Evolutionary conservation across 176 grass and related monocot species (phyloP).

Genomic region (Metroxylon sagu): DNA sequence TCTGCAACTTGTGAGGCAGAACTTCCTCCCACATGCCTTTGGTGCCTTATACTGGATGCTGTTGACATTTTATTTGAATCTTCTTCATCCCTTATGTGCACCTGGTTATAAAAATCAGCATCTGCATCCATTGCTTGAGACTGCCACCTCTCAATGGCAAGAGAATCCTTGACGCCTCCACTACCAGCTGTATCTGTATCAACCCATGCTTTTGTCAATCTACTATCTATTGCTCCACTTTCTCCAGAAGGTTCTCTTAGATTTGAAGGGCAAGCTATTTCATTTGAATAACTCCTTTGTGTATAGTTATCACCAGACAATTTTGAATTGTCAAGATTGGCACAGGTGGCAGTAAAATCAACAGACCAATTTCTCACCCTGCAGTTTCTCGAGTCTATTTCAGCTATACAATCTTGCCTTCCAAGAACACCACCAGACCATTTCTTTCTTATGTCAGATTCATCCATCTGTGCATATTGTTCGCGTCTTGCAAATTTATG

Average conservation of each 20-base stretch:
- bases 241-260: slow-evolving; percentile 57
- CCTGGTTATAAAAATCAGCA: slow-evolving; percentile 75
- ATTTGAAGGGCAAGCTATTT: slow-evolving; percentile 53
- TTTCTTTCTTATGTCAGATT: slow-evolving; percentile 64
- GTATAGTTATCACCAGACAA: slow-evolving; percentile 58
- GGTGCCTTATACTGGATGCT: slow-evolving; percentile 10
- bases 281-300: slow-evolving; percentile 47
- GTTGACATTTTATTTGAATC: slow-evolving; percentile 34
- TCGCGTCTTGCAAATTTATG: slow-evolving; percentile 75
- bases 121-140: slow-evolving; percentile 89
- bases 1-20: slow-evolving; percentile 56
- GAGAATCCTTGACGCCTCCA: slow-evolving; percentile 80
- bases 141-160: slow-evolving; percentile 96
- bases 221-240: slow-evolving; percentile 51
- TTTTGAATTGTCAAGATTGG: slow-evolving; percentile 66
- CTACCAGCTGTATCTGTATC: slow-evolving; percentile 66
- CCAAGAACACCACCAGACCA: slow-evolving; percentile 43
- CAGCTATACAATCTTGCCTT: slow-evolving; percentile 63
- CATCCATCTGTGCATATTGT: slow-evolving; percentile 44
- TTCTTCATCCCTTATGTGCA: slow-evolving; percentile 66
- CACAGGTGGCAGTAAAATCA: slow-evolving; percentile 32
- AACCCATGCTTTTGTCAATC: slow-evolving; percentile 78
- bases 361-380: slow-evolving; percentile 47
- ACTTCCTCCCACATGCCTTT: slow-evolving; percentile 50
- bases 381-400: slow-evolving; percentile 61